phyloP scores from a whole-genome alignment of 2,329 filamentous ascomycete genomes.

The Nakataea oryzae region DNA sequence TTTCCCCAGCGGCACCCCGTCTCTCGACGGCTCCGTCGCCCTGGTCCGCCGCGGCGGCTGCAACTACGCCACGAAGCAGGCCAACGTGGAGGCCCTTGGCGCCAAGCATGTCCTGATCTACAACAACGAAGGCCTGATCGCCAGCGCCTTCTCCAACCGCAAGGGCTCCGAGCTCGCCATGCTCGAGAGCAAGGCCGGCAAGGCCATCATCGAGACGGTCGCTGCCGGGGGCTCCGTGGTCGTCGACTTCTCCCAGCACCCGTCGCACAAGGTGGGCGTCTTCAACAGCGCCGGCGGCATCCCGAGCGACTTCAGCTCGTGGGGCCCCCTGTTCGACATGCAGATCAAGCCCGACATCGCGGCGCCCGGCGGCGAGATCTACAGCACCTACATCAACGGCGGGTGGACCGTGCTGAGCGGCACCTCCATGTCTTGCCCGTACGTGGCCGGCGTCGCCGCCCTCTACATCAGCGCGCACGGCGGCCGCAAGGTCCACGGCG shows the following conservation, averaged over 20 bases:
- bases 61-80: slow-evolving; percentile 13
- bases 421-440: slow-evolving; percentile 36
- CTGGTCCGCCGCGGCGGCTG: slow-evolving; percentile 25
- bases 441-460: slow-evolving; percentile 29
- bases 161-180: background rate
- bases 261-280: slow-evolving; percentile 21
- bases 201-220: slow-evolving; percentile 18
- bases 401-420: slow-evolving; percentile 28
- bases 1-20: slow-evolving; percentile 22
- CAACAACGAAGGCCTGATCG: background rate
- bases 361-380: slow-evolving; percentile 30
- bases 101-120: slow-evolving; percentile 22
- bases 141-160: background rate
- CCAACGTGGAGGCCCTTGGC: slow-evolving; percentile 17
- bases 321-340: slow-evolving; percentile 31
- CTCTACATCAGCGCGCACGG: slow-evolving; percentile 22
- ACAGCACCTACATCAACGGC: slow-evolving; percentile 29
- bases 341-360: slow-evolving; percentile 30
- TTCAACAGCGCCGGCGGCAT: slow-evolving; percentile 13
- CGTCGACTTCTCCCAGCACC: slow-evolving; percentile 23
- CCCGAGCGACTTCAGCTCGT: slow-evolving; percentile 26
- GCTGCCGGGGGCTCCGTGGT: slow-evolving; percentile 19
- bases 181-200: slow-evolving; percentile 10
- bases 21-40: slow-evolving; percentile 27
- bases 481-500: slow-evolving; percentile 18